These are phyloP conservation scores for Peniophora sp. DNA, from an alignment of 1,284 basidiomycete genomes.

Conservation along the genomic window DNA sequence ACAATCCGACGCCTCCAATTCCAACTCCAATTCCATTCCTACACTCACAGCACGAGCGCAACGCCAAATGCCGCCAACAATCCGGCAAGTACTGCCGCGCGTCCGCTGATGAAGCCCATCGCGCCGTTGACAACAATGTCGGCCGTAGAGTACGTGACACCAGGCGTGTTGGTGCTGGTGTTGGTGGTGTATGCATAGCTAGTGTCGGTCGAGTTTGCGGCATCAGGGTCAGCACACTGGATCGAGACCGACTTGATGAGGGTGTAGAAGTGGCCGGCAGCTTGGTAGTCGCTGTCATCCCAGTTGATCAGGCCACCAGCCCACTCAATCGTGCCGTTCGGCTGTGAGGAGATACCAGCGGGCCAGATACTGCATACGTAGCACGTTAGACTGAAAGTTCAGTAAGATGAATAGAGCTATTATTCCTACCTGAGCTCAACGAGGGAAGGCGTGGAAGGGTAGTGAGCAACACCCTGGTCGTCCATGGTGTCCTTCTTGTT, in stretches of 20 bases:
- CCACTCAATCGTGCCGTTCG: constrained; percentile 70
- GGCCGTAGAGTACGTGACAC: constrained; percentile 45
- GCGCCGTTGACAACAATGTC: constrained; percentile 30
- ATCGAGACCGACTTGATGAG: constrained; percentile 50
- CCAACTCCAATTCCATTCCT: no score
- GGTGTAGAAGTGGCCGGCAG: constrained; percentile 59
- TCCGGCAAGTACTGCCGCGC: no score
- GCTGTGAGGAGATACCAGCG: constrained; percentile 52
- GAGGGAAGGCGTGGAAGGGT: constrained; percentile 70
- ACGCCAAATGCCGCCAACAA: no score
- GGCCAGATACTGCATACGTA: constrained; percentile 58
- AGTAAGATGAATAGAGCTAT: neutral
- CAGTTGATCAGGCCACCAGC: constrained; percentile 75
- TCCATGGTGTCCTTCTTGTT: constrained; percentile 51
- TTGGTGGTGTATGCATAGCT: constrained; percentile 59
- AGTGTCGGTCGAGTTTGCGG: constrained; percentile 35
- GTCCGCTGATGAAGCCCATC: neutral
- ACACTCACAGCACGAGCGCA: no score
- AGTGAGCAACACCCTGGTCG: constrained; percentile 43
- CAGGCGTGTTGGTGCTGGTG: constrained; percentile 39
- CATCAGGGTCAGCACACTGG: constrained; percentile 44
- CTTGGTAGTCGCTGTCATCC: constrained; percentile 62
- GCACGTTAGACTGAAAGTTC: neutral
- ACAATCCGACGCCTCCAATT: no score
- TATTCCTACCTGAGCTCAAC: constrained; percentile 62